Evolutionary conservation across 2,329 filamentous ascomycete genomes (phyloP).

Genomic region (Tolypocladium tundrense): DNA sequence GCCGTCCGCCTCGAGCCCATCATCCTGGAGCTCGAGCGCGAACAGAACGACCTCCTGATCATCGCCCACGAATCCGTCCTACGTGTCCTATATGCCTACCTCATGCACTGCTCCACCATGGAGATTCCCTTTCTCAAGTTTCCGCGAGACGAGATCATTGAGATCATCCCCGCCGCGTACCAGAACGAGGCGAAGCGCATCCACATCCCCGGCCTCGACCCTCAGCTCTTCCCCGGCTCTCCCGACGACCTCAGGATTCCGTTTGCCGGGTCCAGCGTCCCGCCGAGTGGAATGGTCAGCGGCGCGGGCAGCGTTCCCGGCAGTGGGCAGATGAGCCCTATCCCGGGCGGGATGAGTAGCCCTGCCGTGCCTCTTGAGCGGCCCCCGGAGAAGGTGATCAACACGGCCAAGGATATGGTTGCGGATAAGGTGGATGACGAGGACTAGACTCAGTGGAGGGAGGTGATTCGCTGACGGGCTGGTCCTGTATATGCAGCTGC

Average conservation of each 20-base stretch:
- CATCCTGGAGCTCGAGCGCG: constrained; percentile 91
- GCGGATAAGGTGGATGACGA: constrained; percentile 43
- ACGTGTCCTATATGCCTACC: constrained; percentile 89
- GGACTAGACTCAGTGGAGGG: constrained; percentile 22
- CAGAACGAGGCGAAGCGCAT: constrained; percentile 93
- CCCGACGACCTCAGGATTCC: constrained; percentile 76
- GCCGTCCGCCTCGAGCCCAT: constrained; percentile 97
- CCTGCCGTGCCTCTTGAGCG: constrained; percentile 33
- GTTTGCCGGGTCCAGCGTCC: constrained; percentile 36
- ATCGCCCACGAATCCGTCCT: constrained; percentile 98
- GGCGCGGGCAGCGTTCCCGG: constrained; percentile 12
- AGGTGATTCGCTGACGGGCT: neutral
- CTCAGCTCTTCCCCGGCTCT: constrained; percentile 61
- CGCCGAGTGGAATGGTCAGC: constrained; percentile 17
- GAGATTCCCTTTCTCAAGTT: constrained; percentile 92
- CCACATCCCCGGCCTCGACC: constrained; percentile 61
- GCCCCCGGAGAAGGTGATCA: constrained; percentile 38
- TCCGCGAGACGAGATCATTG: constrained; percentile 93
- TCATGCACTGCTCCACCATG: constrained; percentile 96
- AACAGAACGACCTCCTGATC: constrained; percentile 95
- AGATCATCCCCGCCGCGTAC: constrained; percentile 95
- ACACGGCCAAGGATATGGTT: constrained; percentile 38
- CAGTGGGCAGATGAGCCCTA: constrained; percentile 33
- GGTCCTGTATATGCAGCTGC: neutral
- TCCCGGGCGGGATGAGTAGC: constrained; percentile 35